A percentile compares a stretch with the other conserved stretches of the same genome.
Evolutionary conservation across 1,139 yeast genomes (phyloP).

Genomic region (Sugiyamaella sp.): DNA sequence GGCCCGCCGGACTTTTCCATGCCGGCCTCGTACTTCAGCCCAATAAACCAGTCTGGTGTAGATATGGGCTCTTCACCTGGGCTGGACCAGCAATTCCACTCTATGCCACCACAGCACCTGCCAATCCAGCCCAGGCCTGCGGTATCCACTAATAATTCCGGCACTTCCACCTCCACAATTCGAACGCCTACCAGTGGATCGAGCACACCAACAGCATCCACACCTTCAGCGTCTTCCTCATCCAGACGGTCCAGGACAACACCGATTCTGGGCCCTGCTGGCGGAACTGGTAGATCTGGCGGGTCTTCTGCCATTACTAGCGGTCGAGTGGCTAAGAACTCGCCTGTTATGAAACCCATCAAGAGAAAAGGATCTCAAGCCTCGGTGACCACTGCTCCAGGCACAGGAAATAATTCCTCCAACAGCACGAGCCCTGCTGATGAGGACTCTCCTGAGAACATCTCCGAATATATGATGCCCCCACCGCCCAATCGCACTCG

Average conservation of each 20-base stretch:
- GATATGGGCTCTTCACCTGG: constrained; percentile 41
- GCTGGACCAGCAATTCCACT: constrained; percentile 28
- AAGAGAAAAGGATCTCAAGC: constrained; percentile 8
- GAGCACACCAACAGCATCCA: constrained; percentile 20
- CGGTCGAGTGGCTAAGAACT: constrained; percentile 20
- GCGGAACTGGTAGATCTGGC: constrained; percentile 20
- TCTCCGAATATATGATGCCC: constrained; percentile 35
- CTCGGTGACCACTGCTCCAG: neutral
- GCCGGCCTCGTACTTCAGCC: constrained; percentile 47
- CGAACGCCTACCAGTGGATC: constrained; percentile 15
- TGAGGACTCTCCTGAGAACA: constrained; percentile 36
- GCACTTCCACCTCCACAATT: constrained; percentile 10
- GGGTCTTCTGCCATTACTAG: neutral
- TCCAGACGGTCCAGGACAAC: constrained; percentile 18
- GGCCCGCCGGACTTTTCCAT: constrained; percentile 36
- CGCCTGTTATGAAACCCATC: constrained; percentile 26
- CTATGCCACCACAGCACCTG: constrained; percentile 20
- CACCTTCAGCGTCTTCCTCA: constrained; percentile 16
- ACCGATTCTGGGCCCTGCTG: constrained; percentile 24
- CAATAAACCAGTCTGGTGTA: constrained; percentile 62
- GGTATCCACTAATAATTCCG: constrained; percentile 16
- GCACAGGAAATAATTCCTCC: constrained; percentile 11
- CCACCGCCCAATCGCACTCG: constrained; percentile 34
- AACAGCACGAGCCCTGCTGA: constrained; percentile 28
- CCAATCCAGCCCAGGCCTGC: constrained; percentile 18